Percentiles rank a stretch among this genome's conserved stretches.
phyloP scores from a whole-genome alignment of 768 basidiomycete genomes.

The Pleurotus cornucopiae region DNA sequence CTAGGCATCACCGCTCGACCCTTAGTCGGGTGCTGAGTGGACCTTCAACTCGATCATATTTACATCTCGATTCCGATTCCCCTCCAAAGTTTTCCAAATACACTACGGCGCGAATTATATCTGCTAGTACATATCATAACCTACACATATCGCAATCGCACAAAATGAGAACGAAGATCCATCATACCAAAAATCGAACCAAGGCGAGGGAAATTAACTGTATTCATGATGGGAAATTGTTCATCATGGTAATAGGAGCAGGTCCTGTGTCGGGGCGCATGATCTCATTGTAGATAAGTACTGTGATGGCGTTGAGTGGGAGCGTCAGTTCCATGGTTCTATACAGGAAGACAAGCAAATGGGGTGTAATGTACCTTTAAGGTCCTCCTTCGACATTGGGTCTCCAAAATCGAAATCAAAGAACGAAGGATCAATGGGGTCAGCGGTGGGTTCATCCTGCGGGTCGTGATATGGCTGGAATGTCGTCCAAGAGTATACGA shows the following conservation, averaged over 20 bases:
- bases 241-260: background rate
- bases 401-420: conserved; percentile 80
- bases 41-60: too few relatives aligned
- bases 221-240: background rate
- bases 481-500: background rate
- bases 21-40: too few relatives aligned
- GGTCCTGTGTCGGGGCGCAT: conserved; percentile 23
- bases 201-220: too few relatives aligned
- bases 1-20: too few relatives aligned
- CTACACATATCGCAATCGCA: too few relatives aligned
- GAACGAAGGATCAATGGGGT: conserved; percentile 69
- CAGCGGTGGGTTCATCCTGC: conserved; percentile 82
- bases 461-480: conserved; percentile 82
- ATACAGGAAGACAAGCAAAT: conserved; percentile 5
- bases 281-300: conserved; percentile 51
- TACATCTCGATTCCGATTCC: background rate
- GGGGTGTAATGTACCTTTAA: conserved; percentile 48
- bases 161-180: too few relatives aligned
- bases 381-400: conserved; percentile 57
- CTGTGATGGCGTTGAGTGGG: conserved; percentile 17
- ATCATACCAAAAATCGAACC: too few relatives aligned
- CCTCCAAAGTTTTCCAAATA: background rate
- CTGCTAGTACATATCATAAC: too few relatives aligned
- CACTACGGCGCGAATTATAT: background rate
- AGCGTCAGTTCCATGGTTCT: background rate